Evolutionary conservation across 768 basidiomycete genomes (phyloP), one percentile per base, ranked within the genome.

Genomic region (Trametes coccinea): DNA sequence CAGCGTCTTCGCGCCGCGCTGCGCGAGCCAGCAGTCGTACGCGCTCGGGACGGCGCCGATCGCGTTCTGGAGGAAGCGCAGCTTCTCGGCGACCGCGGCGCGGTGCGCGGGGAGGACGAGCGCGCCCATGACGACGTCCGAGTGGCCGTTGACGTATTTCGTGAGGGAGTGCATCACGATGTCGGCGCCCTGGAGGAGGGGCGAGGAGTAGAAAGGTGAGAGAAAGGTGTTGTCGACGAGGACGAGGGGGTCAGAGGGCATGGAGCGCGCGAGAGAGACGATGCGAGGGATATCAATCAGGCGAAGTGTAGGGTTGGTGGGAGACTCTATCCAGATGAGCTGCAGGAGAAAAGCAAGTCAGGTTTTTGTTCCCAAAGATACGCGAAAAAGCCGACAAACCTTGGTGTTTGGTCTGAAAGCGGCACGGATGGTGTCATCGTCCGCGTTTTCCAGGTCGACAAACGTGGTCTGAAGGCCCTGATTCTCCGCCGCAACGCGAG

Each of bases 141-240:
- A 90, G 76, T 97, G 95, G 0, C 96, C 96, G 71, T 93, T 92
- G 70, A 96, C 79, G 77, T 96, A 97, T 75, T 98, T 97, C 0
- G 89, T 93, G 44, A 95, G 79, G 27, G 80, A 83, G 78, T 97
- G 93, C 4, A 93, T 63, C 66, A 93, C 91, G 66, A 97, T 78
- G 72, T 96, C 93, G 13, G 93, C 96, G 13, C 89, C 85, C 30
- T 84, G 87, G 58, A 89, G 82, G 37, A 98, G 85, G 0, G 95
- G 95, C 0, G 92, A 93, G 41, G 86, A 83, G 78, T 89, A 98
- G 78, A 87, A 98, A 0, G 96, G 93, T 0, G 93, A 95, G 43
- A 94, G 81, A 83, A 96, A 97, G 27, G 95, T 97, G 77, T 92
- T 94, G 79, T 98, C 95, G 47, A 98, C 90, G 49, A 95, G 83